A percentile compares a stretch with the other conserved stretches of the same genome.
These are phyloP conservation scores for Mycena belliarum DNA, from an alignment of 768 basidiomycete genomes.

Conservation along the genomic window DNA sequence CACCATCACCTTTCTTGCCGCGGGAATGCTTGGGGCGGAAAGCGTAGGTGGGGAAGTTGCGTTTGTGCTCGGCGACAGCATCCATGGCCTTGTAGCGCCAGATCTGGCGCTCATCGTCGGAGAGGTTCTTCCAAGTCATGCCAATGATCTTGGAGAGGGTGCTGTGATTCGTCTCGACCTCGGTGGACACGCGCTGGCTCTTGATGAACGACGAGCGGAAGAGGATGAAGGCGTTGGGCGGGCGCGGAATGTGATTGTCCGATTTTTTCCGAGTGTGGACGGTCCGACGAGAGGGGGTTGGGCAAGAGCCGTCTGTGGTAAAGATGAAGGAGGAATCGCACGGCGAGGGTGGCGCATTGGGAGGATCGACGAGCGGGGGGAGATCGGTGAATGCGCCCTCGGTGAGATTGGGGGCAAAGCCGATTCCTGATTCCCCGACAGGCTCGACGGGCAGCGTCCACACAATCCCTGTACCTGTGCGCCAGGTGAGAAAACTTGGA, in stretches of 20 bases:
- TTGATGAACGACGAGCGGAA: constrained; percentile 64
- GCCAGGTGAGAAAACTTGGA: constrained; percentile 3
- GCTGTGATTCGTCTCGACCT: constrained; percentile 62
- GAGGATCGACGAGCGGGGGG: constrained; percentile 30
- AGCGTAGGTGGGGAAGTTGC: constrained; percentile 73
- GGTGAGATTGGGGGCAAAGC: constrained; percentile 57
- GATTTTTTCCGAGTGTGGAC: constrained; percentile 54
- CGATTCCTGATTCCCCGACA: constrained; percentile 35
- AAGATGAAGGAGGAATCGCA: constrained; percentile 46
- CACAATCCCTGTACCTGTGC: constrained; percentile 38
- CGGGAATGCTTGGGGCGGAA: constrained; percentile 64
- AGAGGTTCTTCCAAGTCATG: constrained; percentile 60
- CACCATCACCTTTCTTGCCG: constrained; percentile 39
- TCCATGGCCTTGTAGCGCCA: constrained; percentile 79
- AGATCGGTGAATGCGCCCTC: constrained; percentile 50
- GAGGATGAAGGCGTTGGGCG: constrained; percentile 64
- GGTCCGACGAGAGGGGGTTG: constrained; percentile 28
- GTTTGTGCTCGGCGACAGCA: constrained; percentile 73
- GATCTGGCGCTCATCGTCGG: constrained; percentile 52
- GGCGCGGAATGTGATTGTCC: constrained; percentile 60
- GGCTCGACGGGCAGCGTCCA: constrained; percentile 43
- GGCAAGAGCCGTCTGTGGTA: constrained; percentile 31
- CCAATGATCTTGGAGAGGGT: constrained; percentile 65
- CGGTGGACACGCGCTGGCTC: constrained; percentile 55
- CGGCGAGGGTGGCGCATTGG: constrained; percentile 20